These are phyloP conservation scores for Talaromyces sp. DNA, from an alignment of 2,329 filamentous ascomycete species.

Conservation along the genomic window DNA sequence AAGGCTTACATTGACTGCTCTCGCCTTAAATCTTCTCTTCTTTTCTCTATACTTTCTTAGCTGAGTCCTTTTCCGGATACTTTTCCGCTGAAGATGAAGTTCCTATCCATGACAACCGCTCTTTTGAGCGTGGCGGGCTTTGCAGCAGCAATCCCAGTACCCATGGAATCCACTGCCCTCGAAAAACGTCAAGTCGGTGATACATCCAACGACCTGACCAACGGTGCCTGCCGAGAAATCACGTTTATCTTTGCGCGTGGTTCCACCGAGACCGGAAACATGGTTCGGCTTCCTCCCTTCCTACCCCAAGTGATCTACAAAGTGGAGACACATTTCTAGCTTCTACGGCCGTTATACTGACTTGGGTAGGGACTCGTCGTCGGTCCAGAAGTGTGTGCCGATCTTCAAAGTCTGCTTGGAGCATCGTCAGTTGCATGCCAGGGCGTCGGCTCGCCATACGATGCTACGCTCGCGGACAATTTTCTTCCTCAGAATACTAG, in stretches of 20 bases:
- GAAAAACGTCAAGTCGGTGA: slow-evolving; percentile 22
- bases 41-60: not conserved
- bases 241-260: not conserved
- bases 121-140: not conserved
- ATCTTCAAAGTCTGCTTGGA: not conserved
- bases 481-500: not conserved
- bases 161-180: not conserved
- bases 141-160: not conserved
- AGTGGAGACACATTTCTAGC: too few species aligned
- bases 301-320: too few species aligned
- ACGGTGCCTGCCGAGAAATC: not conserved
- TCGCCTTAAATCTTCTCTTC: not conserved
- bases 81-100: not conserved
- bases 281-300: not conserved
- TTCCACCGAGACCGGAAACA: not conserved
- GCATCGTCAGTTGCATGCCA: not conserved
- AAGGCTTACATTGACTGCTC: not conserved
- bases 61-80: too few species aligned
- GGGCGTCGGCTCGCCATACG: not conserved
- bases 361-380: not conserved
- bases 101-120: not conserved
- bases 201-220: not conserved
- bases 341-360: not conserved
- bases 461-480: not conserved
- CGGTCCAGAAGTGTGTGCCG: not conserved